Base-by-base conservation (phyloP, 2,329 filamentous ascomycete species). In the Trichoderma arundinaceum region DNA sequence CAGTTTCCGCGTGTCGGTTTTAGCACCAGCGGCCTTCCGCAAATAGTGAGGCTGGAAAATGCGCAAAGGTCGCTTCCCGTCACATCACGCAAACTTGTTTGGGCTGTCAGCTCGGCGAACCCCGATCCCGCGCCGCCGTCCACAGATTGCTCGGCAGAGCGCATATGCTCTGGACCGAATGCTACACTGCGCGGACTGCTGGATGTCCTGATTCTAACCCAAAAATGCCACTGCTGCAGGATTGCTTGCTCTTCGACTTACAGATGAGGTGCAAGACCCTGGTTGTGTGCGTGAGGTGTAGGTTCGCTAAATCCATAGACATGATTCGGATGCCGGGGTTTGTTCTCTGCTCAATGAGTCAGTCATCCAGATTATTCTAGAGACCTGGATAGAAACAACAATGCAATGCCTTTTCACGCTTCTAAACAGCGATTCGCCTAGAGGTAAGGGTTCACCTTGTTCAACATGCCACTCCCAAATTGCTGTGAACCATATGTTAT, bases 41-140 rank as follows among this genome's bases (percentile, higher is more conserved):
- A 44, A 54, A 46, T 13, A 43, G 49, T 35, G 59, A 63, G 10
- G 5, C 9, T 19, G 32, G 28, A 48, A 38, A 46, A 12, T 39
- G 46, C 51, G 57, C 33, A 62, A 22, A 41, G 13, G 52, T 12
- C 33, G 51, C 52, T 41, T 56, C 51, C 61, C 43, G 43, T 57
- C 51, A n/a, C n/a, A 56, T 41, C 41, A 28, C 33, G 41, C 58
- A 61, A 51, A 12, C 9, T 17, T n/a, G 17, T 46, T 49, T 58
- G 28, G 19, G 1, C 8, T 19, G 61, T 44, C 59, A 53, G 49
- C 59, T 46, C 59, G 59, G 59, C 59, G 49, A 63, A 35, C 28
- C 49, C 49, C 59, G 49, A 33, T 17, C 8, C 59, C 39, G 59
- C 59, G 32, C 56, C 7, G 51, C 15, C 15, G 15, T 48, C 32